Base-by-base conservation (phyloP, 257 asterid species). In the Solanum commersonii region DNA sequence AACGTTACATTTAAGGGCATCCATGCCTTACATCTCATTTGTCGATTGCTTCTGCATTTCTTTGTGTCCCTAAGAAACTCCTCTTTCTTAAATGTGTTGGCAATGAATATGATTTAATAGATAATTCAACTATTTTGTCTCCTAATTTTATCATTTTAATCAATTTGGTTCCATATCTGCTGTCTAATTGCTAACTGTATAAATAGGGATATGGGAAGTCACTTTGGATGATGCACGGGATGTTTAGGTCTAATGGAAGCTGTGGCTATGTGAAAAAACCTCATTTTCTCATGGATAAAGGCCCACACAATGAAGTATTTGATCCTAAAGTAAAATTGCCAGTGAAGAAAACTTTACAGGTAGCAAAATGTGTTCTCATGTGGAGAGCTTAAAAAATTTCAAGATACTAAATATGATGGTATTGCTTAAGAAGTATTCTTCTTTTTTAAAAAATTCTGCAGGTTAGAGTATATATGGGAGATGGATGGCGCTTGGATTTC, bases 401-500 rank as follows among this genome's bases (percentile, higher is more conserved):
- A 37, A 52, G 35, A 3, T 22, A 44, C 34, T 46, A 31, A 79
- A 38, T 46, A 49, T 46, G 29, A 46, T 1, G 29, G 20, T 27
- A 29, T 16, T 29, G 42, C 10, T 42, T 25, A 73, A 49, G 15
- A 42, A 3, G 13, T 33, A 52, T 22, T 27, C 23, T 22, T 31
- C 8, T 33, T 34, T 33, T 23, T 25, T 29, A 18, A 18, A 16
- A 16, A 10, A 83, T 84, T 87, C 37, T 60, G 87, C 91, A 96
- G 98, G 98, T 97, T 65, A 89, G 86, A 1, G 95, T 96, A 73
- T 96, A 96, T 91, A 91, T 96, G 94, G 98, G 99, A 84, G 98
- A 96, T 13, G 99, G 99, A 29, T 96, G 98, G 99, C 96, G 98
- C 82, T 83, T 95, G 91, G 99, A 97, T 93, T 97, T 97, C 95